A percentile compares a stretch with the other conserved stretches of the same genome.
Conservation (phyloP, 2,329 filamentous ascomycete genomes). For the Aspergillus texensis region DNA sequence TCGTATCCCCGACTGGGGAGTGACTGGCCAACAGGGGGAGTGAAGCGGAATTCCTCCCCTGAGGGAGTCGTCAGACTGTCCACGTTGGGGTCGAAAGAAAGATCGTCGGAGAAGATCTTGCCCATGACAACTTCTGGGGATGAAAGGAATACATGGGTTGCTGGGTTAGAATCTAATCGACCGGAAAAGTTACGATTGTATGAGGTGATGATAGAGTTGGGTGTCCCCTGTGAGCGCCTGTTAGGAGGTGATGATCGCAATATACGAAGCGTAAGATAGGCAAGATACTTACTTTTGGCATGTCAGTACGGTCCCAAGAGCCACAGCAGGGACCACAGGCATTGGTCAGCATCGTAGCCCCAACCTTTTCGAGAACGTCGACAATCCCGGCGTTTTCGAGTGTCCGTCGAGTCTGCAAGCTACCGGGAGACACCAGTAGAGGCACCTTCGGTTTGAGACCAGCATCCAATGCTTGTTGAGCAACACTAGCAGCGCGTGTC, state of each 20-base stretch:
- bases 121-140: too few species aligned
- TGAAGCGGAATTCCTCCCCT: too few species aligned
- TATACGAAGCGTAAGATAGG: too few species aligned
- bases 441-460: conserved; percentile 90
- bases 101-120: too few species aligned
- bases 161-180: conserved; percentile 87
- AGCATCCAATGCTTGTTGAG: conserved; percentile 84
- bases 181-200: conserved; percentile 99
- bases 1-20: too few species aligned
- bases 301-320: conserved; percentile 91
- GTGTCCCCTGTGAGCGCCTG: conserved; percentile 70
- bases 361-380: conserved; percentile 92
- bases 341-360: conserved; percentile 91
- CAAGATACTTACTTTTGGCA: conserved; percentile 38
- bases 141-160: too few species aligned
- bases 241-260: background rate
- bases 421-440: conserved; percentile 94
- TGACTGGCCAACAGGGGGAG: too few species aligned
- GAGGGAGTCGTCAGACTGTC: too few species aligned
- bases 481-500: conserved; percentile 88
- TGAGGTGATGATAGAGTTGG: conserved; percentile 96
- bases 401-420: conserved; percentile 93
- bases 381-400: conserved; percentile 89
- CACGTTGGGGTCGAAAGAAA: too few species aligned
- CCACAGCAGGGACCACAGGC: conserved; percentile 91